Evolutionary conservation across 306 rosid genomes (phyloP), one percentile per base, ranked within the genome.

Genomic region (Glycine soja): DNA sequence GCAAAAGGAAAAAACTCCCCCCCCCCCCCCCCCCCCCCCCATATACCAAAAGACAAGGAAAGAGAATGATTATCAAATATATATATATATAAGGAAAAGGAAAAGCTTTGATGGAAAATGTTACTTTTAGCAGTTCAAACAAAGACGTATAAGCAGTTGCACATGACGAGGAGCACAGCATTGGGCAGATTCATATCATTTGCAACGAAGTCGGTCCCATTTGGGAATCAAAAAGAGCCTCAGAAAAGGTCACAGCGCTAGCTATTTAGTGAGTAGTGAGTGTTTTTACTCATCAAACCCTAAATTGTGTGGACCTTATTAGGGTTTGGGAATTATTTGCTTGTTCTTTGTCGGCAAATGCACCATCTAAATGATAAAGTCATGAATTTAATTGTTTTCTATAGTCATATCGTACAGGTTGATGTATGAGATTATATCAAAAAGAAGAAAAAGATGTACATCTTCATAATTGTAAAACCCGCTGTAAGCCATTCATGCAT

Each of bases 111-210:
- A 67, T 81, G 71, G 79, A 72, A 79, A 81, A 76, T 80, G 80
- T 71, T 72, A 81, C 88, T 81, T 85, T 85, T 77, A 72, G 85
- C 70, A 81, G 85, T 72, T 81, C 40, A 59, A 85, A 71, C 53
- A 76, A 80, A 76, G 85, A 76, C 66, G 46, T 56, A 63, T 71
- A 63, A 50, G 81, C 77, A 77, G 61, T 81, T 81, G 83, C 85
- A 81, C 88, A 85, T 85, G 85, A 85, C 52, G 52, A 80, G 58
- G 72, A 76, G 36, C 76, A 75, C 12, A 70, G 79, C 65, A 45
- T 70, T 70, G 79, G 82, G 42, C 75, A 80, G 74, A 36, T 85
- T 85, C 79, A 50, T 76, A 63, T 85, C 74, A 84, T 70, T 72
- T 71, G 81, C 73, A 70, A 68, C 64, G 0, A 70, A 14, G 46